These are phyloP conservation scores for Panicum virgatum DNA, from an alignment of 202 grass and related monocot species.

Conservation along the genomic window DNA sequence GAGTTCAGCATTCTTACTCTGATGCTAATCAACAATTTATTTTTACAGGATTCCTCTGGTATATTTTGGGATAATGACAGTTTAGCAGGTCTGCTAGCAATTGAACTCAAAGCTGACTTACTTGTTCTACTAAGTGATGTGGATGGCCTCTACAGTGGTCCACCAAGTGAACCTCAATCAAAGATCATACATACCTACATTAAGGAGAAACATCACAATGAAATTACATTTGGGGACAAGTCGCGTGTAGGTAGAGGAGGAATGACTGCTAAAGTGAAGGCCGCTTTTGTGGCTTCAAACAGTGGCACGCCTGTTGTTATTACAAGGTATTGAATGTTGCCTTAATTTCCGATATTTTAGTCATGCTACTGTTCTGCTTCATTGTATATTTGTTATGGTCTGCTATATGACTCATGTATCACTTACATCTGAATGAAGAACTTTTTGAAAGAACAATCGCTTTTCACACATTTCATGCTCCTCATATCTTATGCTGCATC, in stretches of 20 bases:
- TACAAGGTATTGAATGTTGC: constrained; percentile 56
- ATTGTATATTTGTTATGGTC: not conserved
- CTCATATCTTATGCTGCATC: not conserved
- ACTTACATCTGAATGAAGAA: constrained; percentile 1
- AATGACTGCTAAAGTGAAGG: constrained; percentile 97
- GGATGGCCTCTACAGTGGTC: constrained; percentile 90
- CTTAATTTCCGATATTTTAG: not conserved
- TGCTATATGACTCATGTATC: not conserved
- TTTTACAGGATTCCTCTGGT: constrained; percentile 90
- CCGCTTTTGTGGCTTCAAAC: constrained; percentile 74
- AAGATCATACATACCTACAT: constrained; percentile 91
- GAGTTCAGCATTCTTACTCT: constrained; percentile 17
- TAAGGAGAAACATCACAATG: constrained; percentile 82
- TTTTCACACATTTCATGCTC: not conserved
- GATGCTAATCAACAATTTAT: constrained; percentile 11
- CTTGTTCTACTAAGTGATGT: constrained; percentile 96
- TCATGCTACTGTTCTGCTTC: not conserved
- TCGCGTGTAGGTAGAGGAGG: constrained; percentile 96
- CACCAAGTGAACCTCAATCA: constrained; percentile 81
- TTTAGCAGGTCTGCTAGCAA: constrained; percentile 84
- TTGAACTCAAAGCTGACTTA: constrained; percentile 91
- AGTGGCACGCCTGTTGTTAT: constrained; percentile 92
- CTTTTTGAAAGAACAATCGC: not conserved
- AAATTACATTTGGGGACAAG: constrained; percentile 97
- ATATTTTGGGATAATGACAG: constrained; percentile 99